Evolutionary conservation across 192 early-diverging fungal species (phyloP).

Genomic region (Backusella circina): DNA sequence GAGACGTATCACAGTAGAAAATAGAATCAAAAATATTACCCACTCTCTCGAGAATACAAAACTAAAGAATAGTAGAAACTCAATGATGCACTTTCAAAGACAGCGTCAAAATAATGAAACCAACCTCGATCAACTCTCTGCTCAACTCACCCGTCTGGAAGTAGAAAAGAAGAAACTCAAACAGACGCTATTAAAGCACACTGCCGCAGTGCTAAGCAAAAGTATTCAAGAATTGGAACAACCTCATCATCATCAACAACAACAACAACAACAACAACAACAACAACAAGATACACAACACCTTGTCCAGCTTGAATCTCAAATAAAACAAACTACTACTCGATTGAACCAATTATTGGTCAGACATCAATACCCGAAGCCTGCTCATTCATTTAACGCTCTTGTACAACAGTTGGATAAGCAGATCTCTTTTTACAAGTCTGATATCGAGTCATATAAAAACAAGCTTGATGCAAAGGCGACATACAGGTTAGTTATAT

Average conservation of each 20-base stretch:
- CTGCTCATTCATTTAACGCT: background rate
- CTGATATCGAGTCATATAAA: background rate
- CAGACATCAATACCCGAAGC: background rate
- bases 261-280: too few relatives aligned
- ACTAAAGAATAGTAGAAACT: background rate
- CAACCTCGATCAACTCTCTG: slow-evolving; percentile 49
- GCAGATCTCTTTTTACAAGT: background rate
- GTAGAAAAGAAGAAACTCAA: slow-evolving; percentile 43
- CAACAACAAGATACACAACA: background rate
- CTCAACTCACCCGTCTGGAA: slow-evolving; percentile 44
- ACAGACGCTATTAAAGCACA: slow-evolving; percentile 48
- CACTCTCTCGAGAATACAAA: background rate
- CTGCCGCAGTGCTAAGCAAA: slow-evolving; percentile 45
- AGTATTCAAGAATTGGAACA: slow-evolving; percentile 42
- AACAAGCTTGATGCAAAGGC: background rate
- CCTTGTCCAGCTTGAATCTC: background rate
- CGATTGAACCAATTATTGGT: background rate
- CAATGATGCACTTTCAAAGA: background rate
- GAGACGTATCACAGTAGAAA: background rate
- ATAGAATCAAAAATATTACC: background rate
- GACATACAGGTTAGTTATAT: background rate
- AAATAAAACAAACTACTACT: slow-evolving; percentile 3
- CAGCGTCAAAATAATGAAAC: slow-evolving; percentile 34
- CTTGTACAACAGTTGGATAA: slow-evolving; percentile 1
- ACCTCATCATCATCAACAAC: too few relatives aligned